A percentile compares a stretch with the other conserved stretches of the same genome.
These are phyloP conservation scores for Diaporthe humulicola DNA, from an alignment of 2,329 filamentous ascomycete species.

Conservation along the genomic window DNA sequence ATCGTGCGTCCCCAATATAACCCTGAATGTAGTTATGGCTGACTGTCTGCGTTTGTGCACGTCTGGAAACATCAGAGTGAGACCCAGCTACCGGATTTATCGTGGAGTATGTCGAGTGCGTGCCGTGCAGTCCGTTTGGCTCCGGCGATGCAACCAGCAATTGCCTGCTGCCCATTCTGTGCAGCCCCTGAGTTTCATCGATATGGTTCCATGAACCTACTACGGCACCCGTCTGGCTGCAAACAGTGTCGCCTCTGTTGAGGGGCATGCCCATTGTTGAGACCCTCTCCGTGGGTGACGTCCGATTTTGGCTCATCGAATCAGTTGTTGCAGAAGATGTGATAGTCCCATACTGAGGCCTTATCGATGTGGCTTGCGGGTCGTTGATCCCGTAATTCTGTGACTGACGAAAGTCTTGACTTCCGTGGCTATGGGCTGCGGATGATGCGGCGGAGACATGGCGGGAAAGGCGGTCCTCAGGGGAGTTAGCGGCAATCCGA, in stretches of 20 bases:
- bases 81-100: not conserved
- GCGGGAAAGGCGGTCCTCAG: no score
- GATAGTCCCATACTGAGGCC: not conserved
- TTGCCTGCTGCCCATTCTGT: not conserved
- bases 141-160: not conserved
- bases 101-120: not conserved
- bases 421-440: not conserved
- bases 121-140: not conserved
- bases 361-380: not conserved
- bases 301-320: not conserved
- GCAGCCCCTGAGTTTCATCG: not conserved
- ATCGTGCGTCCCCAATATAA: not conserved
- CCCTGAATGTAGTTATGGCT: not conserved
- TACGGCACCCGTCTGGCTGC: not conserved
- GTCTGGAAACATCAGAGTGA: no score
- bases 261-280: not conserved
- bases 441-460: not conserved
- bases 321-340: not conserved
- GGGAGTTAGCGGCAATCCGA: not conserved
- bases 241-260: not conserved
- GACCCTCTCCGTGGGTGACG: not conserved
- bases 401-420: not conserved
- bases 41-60: not conserved
- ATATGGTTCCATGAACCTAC: not conserved
- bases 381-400: not conserved